phyloP scores from a whole-genome alignment of 2,329 filamentous ascomycete genomes.

The Beauveria medogensis region DNA sequence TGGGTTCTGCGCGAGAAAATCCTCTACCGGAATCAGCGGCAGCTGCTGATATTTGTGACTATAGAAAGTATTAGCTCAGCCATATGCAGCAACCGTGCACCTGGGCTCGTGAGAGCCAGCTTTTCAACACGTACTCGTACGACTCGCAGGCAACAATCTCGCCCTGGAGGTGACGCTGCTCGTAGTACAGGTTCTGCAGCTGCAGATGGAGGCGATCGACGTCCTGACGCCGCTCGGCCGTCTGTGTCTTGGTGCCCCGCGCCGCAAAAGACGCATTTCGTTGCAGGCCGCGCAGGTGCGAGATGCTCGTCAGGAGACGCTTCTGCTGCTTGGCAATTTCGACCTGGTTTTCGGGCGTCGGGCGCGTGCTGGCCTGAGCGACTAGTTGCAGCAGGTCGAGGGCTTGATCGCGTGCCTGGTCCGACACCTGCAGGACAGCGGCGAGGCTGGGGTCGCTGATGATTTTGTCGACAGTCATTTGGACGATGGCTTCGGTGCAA shows the following conservation, averaged over 20 bases:
- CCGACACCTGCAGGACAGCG: constrained; percentile 64
- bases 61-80: constrained; percentile 5
- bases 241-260: constrained; percentile 77
- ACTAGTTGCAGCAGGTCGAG: constrained; percentile 53
- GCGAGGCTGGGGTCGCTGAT: constrained; percentile 45
- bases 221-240: constrained; percentile 80
- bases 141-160: constrained; percentile 88
- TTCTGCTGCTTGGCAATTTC: constrained; percentile 71
- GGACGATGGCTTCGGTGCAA: background rate
- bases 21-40: constrained; percentile 73
- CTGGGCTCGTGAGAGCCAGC: background rate
- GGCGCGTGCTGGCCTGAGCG: constrained; percentile 35
- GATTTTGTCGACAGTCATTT: constrained; percentile 32
- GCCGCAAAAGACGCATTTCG: constrained; percentile 73
- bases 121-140: constrained; percentile 62
- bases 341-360: constrained; percentile 41
- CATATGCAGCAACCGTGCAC: background rate
- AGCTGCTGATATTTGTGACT: constrained; percentile 85
- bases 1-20: constrained; percentile 70
- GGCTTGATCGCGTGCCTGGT: constrained; percentile 64
- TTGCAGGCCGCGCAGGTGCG: constrained; percentile 74
- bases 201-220: constrained; percentile 88
- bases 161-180: constrained; percentile 81
- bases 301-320: constrained; percentile 67
- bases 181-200: constrained; percentile 93